phyloP scores from a whole-genome alignment of 345 rosid species.

The Salix brachista region DNA sequence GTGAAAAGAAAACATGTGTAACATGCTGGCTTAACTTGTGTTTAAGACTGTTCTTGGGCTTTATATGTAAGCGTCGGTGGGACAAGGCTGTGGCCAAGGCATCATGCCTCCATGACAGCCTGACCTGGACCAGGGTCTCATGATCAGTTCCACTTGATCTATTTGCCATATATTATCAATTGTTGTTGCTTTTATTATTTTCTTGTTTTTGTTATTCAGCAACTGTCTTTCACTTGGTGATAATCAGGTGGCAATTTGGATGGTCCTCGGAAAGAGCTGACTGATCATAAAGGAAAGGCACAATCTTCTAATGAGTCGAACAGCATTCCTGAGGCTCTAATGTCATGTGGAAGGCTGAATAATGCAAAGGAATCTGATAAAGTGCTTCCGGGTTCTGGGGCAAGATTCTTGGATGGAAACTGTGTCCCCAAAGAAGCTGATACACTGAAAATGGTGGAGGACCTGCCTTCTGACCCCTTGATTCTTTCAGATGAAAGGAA shows the following conservation, averaged over 20 bases:
- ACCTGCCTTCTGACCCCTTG: constrained; percentile 28
- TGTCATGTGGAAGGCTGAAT: constrained; percentile 45
- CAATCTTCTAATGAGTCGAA: constrained; percentile 39
- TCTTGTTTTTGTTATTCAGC: constrained; percentile 2
- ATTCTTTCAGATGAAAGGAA: constrained; percentile 48
- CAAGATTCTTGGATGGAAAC: constrained; percentile 50
- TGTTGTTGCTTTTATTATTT: not conserved
- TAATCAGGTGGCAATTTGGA: constrained; percentile 43
- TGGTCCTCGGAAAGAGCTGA: constrained; percentile 46
- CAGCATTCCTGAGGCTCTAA: constrained; percentile 39
- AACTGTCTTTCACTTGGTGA: not conserved
- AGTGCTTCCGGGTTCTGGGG: constrained; percentile 35
- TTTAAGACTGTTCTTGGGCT: not conserved
- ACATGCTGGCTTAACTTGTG: not conserved
- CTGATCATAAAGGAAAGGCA: constrained; percentile 45
- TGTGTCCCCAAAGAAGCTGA: constrained; percentile 39
- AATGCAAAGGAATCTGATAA: constrained; percentile 38
- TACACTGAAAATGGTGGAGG: constrained; percentile 41
- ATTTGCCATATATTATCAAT: not conserved
- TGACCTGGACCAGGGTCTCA: not conserved
- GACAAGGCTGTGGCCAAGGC: not conserved
- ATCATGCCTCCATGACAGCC: not conserved
- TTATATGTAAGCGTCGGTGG: not conserved
- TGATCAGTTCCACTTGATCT: constrained; percentile 2
- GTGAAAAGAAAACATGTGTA: not conserved